Percentiles rank a stretch among this genome's conserved stretches.
Evolutionary conservation across 2,329 filamentous ascomycete species (phyloP).

Genomic region (Pseudogymnoascus sp.): DNA sequence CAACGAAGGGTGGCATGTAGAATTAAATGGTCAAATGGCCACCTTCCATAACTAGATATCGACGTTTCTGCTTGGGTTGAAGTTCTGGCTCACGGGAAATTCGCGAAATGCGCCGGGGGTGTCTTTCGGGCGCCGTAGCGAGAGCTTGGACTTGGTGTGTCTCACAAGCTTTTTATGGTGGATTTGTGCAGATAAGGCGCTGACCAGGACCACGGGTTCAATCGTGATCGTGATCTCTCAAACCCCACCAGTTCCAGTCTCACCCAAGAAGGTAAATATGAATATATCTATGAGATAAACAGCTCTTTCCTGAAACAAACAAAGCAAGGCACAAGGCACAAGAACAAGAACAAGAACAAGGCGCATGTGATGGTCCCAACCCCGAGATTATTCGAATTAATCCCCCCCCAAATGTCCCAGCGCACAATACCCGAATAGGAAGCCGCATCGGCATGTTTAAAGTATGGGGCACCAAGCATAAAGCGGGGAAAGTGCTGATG

Average conservation of each 20-base stretch:
- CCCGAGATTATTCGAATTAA: background rate
- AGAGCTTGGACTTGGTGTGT: background rate
- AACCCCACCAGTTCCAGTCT: background rate
- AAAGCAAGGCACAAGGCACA: background rate
- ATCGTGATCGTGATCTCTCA: background rate
- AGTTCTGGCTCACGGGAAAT: background rate
- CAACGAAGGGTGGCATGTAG: conserved; percentile 6
- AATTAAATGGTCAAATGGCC: conserved; percentile 1
- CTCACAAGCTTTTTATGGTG: conserved; percentile 6
- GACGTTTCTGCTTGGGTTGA: background rate
- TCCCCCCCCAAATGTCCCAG: background rate
- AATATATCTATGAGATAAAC: background rate
- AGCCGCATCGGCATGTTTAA: conserved; percentile 4
- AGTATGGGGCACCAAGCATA: background rate
- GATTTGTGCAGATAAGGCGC: background rate
- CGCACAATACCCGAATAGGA: background rate
- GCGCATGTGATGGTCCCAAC: background rate
- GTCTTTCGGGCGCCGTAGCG: background rate
- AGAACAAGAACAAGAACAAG: background rate
- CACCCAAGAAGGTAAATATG: background rate
- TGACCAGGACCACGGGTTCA: conserved; percentile 3
- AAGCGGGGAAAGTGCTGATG: background rate
- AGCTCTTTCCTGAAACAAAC: background rate
- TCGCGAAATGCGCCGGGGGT: background rate
- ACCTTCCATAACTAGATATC: background rate